Evolutionary conservation across 176 grass and related monocot genomes (phyloP), one percentile per base, ranked within the genome.

Genomic region (Aegilops bicornis): DNA sequence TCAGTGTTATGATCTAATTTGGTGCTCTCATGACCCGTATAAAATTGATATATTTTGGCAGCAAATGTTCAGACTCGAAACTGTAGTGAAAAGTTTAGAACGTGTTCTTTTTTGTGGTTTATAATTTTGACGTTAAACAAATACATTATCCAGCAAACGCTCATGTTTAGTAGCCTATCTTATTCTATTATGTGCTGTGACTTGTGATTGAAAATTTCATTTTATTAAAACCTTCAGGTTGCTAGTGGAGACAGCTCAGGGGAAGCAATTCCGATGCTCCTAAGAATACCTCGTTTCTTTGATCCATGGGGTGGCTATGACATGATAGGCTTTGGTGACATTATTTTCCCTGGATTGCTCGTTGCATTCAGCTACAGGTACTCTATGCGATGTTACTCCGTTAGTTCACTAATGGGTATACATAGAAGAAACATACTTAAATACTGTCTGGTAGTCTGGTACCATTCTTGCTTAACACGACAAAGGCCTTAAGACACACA

Each of bases 291-390:
- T 81, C 91, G 96, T 33, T 94, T 98, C 84, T 96, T 96, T 92
- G 96, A 98, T 92, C 93, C 96, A 81, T 98, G 96, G 96, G 96
- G 93, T 87, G 96, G 96, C 56, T 95, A 98, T 33, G 96, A 98
- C 81, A 98, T 98, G 96, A 98, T 98, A 85, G 96, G 96, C 77
- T 98, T 98, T 84, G 96, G 96, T 59, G 96, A 98, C 80, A 96
- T 98, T 86, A 89, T 96, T 74, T 98, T 98, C 84, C 96, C 96
- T 62, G 93, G 96, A 62, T 92, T 98, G 84, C 96, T 98, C 77
- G 88, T 98, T 80, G 96, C 92, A 33, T 96, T 98, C 89, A 91
- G 96, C 79, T 96, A 94, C 73, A 96, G 96, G 96, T 98, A 88
- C 20, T 81, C 29, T 83, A 27, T 47, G 69, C 25, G 14, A 70